Base-by-base conservation (phyloP, 108 stramenopile species). In the Cyclotella kingstonii region DNA sequence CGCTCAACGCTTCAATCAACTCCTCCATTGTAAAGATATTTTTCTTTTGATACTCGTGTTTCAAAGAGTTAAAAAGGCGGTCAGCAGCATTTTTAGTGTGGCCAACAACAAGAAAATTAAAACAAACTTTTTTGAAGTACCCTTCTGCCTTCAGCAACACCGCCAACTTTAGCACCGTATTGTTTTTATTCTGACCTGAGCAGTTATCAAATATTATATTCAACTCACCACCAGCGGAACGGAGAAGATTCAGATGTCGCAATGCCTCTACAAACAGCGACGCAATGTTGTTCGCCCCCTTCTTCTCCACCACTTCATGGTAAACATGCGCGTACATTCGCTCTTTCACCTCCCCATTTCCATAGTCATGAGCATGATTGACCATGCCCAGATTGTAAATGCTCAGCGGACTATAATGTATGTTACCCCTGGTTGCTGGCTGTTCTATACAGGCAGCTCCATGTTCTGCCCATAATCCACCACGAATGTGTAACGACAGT, bases 171-270 rank as follows among this genome's bases (percentile, higher is more conserved):
- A 68, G 11, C 3, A 68, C 29, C 10, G 45, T 59, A n/a, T 68
- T 68, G 57, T 68, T 68, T 28, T 68, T 68, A n/a, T 60, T 68
- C 33, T 68, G 58, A 19, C 67, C 67, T 0, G 33, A 38, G 41
- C 67, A 68, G 27, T 60, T 68, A 22, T 68, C 57, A 10, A 38
- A 55, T 29, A 35, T 9, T 9, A 57, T 57, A 15, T 17, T 34
- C 19, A 57, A n/a, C n/a, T n/a, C n/a, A n/a, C n/a, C n/a, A n/a
- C n/a, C n/a, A n/a, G n/a, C n/a, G n/a, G n/a, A n/a, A 26, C 6
- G 22, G 5, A 68, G 18, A 34, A 68, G 2, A 36, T 31, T 41
- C 8, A 31, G 5, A 5, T 26, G 15, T 27, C 8, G 1, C 36
- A 57, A 27, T 15, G 46, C 29, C 30, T 67, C 43, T 4, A 63